Evolutionary conservation across 352 stramenopile species (phyloP), one percentile per base, ranked within the genome.

Genomic region (Globisporangium iwayamae): DNA sequence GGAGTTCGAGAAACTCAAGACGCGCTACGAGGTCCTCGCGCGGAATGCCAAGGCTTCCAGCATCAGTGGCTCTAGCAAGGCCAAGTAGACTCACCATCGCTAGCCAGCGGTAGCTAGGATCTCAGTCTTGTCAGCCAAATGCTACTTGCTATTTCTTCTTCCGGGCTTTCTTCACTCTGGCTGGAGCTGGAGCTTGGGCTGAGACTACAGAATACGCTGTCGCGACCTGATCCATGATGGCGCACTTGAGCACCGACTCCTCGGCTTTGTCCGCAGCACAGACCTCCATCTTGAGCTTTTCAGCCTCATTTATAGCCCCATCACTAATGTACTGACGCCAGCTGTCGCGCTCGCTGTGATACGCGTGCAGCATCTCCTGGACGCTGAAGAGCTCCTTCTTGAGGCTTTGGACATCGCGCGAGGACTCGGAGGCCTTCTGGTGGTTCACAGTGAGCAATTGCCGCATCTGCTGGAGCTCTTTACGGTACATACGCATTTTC

Each of bases 1-100:
- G 22, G 80, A 91, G 46, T 89, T 91, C 60, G 74, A 89, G 52
- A 82, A 78, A 34, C 71, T 92, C 41, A 88, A 89, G 63, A 68
- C 67, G 6, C 75, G 77, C 34, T 91, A 90, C 69, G 81, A 92
- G 48, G 55, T 72, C 4, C 39, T 78, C 22, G 61, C 75, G 53
- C 57, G 63, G 41, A 66, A 46, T 25, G 18, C 60, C 32, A 58
- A 68, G 11, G 3, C 32, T 3, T 3, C 32, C 4, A 36, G 10
- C 7, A 64, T 36, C 22, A 30, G 22, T n/a, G 30, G 36, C 48
- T 60, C 6, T 13, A 56, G 2, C 20, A 60, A 57, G 16, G 9
- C 41, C 10, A 51, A 63, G n/a, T 62, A 64, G 41, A 18, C 20
- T 39, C 32, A 36, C 32, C 34, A 45, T 39, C 6, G 16, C 16